Evolutionary conservation across 225 moss, liverwort and hornwort genomes (phyloP).

Genomic region (Asterella californica): DNA sequence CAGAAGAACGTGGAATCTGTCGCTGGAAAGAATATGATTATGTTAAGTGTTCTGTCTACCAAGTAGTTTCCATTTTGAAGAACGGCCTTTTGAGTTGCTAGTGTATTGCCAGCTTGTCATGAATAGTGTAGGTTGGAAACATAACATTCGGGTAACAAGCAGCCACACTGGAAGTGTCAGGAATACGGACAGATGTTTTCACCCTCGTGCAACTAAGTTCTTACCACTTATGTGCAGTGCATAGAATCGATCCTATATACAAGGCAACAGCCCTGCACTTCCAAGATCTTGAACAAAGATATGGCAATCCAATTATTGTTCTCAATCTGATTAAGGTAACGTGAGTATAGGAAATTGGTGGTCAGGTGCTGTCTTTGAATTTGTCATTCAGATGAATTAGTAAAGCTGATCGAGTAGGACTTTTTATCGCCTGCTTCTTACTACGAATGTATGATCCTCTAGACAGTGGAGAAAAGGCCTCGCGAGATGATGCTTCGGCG

Average conservation of each 20-base stretch:
- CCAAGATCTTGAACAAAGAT: constrained; percentile 73
- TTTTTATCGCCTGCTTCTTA: not conserved
- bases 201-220: not conserved
- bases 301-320: constrained; percentile 88
- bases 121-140: too few relatives aligned
- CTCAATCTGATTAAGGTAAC: constrained; percentile 82
- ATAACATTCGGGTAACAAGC: not conserved
- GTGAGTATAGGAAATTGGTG: not conserved
- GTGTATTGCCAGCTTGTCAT: not conserved
- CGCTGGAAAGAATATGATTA: not conserved
- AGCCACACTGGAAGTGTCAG: not conserved
- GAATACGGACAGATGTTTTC: not conserved
- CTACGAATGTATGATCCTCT: constrained; percentile 12
- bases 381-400: not conserved
- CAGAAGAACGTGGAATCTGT: not conserved
- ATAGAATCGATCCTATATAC: constrained; percentile 78
- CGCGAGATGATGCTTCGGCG: constrained; percentile 94
- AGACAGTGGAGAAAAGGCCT: constrained; percentile 96
- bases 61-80: not conserved
- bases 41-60: not conserved
- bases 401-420: not conserved
- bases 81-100: not conserved
- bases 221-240: constrained; percentile 52
- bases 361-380: not conserved
- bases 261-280: constrained; percentile 87